Base-by-base conservation (phyloP, 2,329 filamentous ascomycete species). In the Reticulascus tulasneorum region DNA sequence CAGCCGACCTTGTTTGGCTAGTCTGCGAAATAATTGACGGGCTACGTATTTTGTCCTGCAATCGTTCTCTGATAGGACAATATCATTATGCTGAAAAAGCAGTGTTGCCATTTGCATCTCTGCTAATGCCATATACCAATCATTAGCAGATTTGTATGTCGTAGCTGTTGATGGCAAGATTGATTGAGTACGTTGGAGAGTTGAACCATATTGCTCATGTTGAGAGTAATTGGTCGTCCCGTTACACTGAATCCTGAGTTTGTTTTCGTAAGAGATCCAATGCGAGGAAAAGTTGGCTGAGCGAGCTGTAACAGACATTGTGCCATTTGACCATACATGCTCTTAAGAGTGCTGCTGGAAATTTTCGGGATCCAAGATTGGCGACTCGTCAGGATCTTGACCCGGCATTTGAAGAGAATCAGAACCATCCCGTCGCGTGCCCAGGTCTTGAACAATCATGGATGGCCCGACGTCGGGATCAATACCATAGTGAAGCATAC, bases 221-320 rank as follows among this genome's bases (percentile, higher is more conserved):
- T 59, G 4, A 54, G 42, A 2, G 56, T 60, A 6, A 68, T 39
- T 12, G 60, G 33, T n/a, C 33, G 13, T 9, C 20, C 33, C 1
- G 11, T 5, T 3, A 36, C 26, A 10, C 58, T 49, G 9, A 21
- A 43, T 22, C 47, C 46, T 12, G 51, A 38, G 7, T 47, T 40
- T 1, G 41, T 29, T 31, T 58, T 38, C 24, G 36, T 26, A 2
- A 66, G 46, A 13, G 53, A 58, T 5, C 63, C 63, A n/a, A 68
- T 66, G 24, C 47, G 44, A 22, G 50, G 24, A 20, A 66, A 57
- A 1, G 46, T 53, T 2, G 48, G 44, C 5, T n/a, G 46, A 8
- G 49, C 58, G 3, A 68, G 50, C 33, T 66, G 53, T 5, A 68
- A 48, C 20, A 67, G 17, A 29, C 63, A 57, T 13, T 55, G 51